Evolutionary conservation across 2,329 filamentous ascomycete genomes (phyloP).

Genomic region (Alternaria sp.): DNA sequence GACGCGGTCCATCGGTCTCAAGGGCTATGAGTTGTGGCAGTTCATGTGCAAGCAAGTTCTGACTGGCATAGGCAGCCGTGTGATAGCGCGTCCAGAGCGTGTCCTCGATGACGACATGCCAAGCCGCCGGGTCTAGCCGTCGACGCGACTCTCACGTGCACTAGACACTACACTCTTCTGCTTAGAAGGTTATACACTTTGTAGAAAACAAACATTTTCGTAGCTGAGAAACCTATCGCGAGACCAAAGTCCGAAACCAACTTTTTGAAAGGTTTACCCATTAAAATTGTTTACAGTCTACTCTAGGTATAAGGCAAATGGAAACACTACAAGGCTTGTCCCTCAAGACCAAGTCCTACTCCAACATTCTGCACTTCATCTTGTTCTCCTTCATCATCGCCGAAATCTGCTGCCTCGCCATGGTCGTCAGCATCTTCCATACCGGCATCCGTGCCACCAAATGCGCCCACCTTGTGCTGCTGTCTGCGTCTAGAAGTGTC

Average conservation of each 20-base stretch:
- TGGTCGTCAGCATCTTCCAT: constrained; percentile 16
- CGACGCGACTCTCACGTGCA: constrained; percentile 7
- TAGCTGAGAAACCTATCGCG: not conserved
- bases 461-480: constrained; percentile 15
- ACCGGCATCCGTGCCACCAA: constrained; percentile 20
- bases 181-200: not conserved
- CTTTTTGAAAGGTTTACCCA: not conserved
- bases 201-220: not conserved
- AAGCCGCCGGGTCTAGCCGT: not conserved
- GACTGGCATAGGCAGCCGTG: constrained; percentile 20
- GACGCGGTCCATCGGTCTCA: constrained; percentile 24
- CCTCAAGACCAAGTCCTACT: constrained; percentile 23
- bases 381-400: constrained; percentile 30
- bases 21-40: not conserved
- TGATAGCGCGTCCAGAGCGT: constrained; percentile 29
- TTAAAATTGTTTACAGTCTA: constrained; percentile 9
- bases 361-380: constrained; percentile 24
- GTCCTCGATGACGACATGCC: constrained; percentile 28
- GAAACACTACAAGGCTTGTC: constrained; percentile 10
- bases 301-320: constrained; percentile 2
- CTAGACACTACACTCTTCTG: not conserved
- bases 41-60: not conserved
- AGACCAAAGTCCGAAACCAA: not conserved
- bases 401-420: constrained; percentile 30
- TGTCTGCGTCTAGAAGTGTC: constrained; percentile 5